Base-by-base conservation (phyloP, 2,329 filamentous ascomycete species). In the Mycocentrospora acerina region DNA sequence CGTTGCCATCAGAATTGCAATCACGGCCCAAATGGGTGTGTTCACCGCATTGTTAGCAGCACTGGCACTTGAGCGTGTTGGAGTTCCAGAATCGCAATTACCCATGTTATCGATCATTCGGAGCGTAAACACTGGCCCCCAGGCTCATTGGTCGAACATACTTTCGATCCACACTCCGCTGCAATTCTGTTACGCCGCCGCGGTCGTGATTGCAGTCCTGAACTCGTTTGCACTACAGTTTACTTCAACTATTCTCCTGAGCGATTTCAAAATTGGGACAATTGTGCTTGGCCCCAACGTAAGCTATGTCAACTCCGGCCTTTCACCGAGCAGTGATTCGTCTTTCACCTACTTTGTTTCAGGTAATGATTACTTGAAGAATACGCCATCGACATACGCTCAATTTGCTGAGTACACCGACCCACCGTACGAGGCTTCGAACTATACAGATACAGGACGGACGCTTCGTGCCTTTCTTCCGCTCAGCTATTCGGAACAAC, bases 101-200 rank as follows among this genome's bases (percentile, higher is more conserved):
- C 37, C 37, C 4, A 14, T 40, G 2, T 31, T 40, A 18, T 40
- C 37, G 3, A 30, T 40, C 16, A 40, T 40, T 14, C 32, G 37
- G 17, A 38, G 24, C 5, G 35, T 38, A 13, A 38, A 38, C 29
- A 38, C 32, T 13, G 35, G 35, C 5, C 37, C 37, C 8, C 37
- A 40, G 11, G 28, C 37, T 11, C 37, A 35, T 18, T 30, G 29
- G 15, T 30, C 26, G 30, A 40, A 40, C 13, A 27, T 34, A 3
- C 29, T 35, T 15, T 31, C 37, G 3, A 4, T 40, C n/a, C 29
- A 18, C 13, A 29, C 29, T 17, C 24, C 24, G 2, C 22, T 29
- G 10, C 19, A 17, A 22, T 18, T 13, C 3, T 19, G 26, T 2
- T 35, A 35, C 12, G 29, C 30, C 1, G 10, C 16, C 11, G 13